A percentile compares a stretch with the other conserved stretches of the same genome.
phyloP scores from a whole-genome alignment of 2,329 filamentous ascomycete genomes.

The Sarocladiaceae sp. region DNA sequence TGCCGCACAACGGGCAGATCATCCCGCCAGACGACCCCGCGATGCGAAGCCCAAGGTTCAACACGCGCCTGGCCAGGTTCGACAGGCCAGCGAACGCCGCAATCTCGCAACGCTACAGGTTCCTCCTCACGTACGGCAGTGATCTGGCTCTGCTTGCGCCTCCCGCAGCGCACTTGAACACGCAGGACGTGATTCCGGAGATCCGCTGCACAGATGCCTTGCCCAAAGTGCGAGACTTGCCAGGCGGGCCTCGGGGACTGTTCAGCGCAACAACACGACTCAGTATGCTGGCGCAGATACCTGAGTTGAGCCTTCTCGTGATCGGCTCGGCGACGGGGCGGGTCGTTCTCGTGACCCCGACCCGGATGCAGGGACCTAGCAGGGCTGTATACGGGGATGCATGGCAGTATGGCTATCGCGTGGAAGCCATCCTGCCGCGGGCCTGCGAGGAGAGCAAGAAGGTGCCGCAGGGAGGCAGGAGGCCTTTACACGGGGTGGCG shows the following conservation, averaged over 20 bases:
- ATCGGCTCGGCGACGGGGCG: constrained; percentile 64
- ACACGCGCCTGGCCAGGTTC: not conserved
- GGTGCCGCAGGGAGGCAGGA: constrained; percentile 32
- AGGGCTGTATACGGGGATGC: not conserved
- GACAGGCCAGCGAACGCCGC: not conserved
- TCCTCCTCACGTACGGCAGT: constrained; percentile 46
- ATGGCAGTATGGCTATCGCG: constrained; percentile 41
- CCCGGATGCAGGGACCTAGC: constrained; percentile 22
- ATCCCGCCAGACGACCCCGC: constrained; percentile 14
- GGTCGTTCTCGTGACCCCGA: constrained; percentile 59
- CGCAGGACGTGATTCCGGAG: not conserved
- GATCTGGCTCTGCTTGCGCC: constrained; percentile 44
- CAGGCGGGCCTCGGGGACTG: constrained; percentile 11
- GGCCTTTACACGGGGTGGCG: constrained; percentile 63
- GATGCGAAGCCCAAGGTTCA: constrained; percentile 5
- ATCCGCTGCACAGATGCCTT: not conserved
- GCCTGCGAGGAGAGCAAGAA: constrained; percentile 39
- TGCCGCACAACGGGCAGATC: constrained; percentile 24
- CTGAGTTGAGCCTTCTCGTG: constrained; percentile 66
- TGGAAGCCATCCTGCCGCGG: constrained; percentile 50
- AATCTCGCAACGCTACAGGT: constrained; percentile 20
- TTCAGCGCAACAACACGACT: constrained; percentile 37
- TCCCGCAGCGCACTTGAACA: too few species aligned
- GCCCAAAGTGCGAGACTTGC: not conserved
- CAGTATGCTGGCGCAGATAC: constrained; percentile 60